Evolutionary conservation across 768 basidiomycete genomes (phyloP).

Genomic region (Podaxis mareebaensis): DNA sequence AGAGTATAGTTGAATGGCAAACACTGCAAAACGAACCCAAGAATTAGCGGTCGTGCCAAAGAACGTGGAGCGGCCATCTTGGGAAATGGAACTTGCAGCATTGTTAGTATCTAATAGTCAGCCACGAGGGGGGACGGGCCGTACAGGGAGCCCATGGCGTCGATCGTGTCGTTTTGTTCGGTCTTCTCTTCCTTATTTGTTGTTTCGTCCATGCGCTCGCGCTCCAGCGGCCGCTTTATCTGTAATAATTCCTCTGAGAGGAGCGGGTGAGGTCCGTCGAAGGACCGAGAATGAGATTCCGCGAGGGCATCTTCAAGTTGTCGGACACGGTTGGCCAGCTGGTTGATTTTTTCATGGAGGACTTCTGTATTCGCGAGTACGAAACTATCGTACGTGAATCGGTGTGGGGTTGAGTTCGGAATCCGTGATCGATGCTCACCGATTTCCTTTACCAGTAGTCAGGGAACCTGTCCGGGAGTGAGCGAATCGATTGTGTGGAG

Average conservation of each 20-base stretch:
- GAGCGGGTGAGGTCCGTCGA: constrained; percentile 55
- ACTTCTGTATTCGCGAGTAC: constrained; percentile 72
- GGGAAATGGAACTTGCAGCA: constrained; percentile 54
- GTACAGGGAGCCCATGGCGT: constrained; percentile 67
- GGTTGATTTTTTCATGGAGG: constrained; percentile 67
- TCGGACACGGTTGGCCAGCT: constrained; percentile 60
- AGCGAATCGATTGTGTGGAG: constrained; percentile 18
- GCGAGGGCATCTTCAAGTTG: constrained; percentile 69
- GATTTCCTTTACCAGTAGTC: constrained; percentile 73
- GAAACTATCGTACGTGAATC: constrained; percentile 41
- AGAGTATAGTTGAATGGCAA: constrained; percentile 16
- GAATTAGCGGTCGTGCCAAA: constrained; percentile 69
- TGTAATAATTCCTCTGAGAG: constrained; percentile 60
- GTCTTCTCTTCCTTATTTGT: constrained; percentile 40
- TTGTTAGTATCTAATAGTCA: constrained; percentile 14
- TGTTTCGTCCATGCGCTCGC: constrained; percentile 47
- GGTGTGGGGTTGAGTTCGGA: constrained; percentile 10
- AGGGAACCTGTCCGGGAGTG: constrained; percentile 49
- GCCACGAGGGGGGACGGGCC: constrained; percentile 20
- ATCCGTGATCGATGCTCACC: constrained; percentile 36
- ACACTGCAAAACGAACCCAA: constrained; percentile 49
- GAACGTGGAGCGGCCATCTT: constrained; percentile 62
- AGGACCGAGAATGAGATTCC: constrained; percentile 49
- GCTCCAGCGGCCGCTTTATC: constrained; percentile 68
- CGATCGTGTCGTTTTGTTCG: constrained; percentile 56